These are phyloP conservation scores for Chimonanthus salicifolius DNA, from an alignment of 164 flowering plant species.

Conservation along the genomic window DNA sequence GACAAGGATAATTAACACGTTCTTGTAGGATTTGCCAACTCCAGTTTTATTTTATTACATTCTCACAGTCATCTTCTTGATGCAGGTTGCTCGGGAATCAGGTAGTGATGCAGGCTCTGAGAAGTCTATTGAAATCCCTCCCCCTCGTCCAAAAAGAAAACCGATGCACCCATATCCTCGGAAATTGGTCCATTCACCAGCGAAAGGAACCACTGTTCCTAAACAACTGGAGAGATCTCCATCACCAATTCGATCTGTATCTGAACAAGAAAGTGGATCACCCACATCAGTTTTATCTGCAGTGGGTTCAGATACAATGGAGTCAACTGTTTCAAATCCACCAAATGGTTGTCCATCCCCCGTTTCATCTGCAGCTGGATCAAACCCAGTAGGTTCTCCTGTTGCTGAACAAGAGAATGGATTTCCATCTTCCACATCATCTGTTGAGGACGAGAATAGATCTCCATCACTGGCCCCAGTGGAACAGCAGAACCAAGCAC, in stretches of 20 bases:
- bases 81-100: slow-evolving; percentile 58
- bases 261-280: slow-evolving; percentile 40
- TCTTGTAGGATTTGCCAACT: slow-evolving; percentile 4
- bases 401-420: slow-evolving; percentile 17
- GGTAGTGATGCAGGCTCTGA: slow-evolving; percentile 23
- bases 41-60: neutral
- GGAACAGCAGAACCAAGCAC: slow-evolving; percentile 15
- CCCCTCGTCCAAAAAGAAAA: slow-evolving; percentile 84
- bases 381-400: neutral
- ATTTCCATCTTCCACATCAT: slow-evolving; percentile 12
- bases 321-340: slow-evolving; percentile 30
- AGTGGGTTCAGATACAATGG: slow-evolving; percentile 38
- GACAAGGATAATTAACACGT: slow-evolving; percentile 10
- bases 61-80: slow-evolving; percentile 11
- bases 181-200: slow-evolving; percentile 30
- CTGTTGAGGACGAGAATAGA: slow-evolving; percentile 27
- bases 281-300: slow-evolving; percentile 69
- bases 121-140: slow-evolving; percentile 71
- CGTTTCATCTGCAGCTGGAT: slow-evolving; percentile 33
- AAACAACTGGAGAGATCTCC: slow-evolving; percentile 25
- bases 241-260: slow-evolving; percentile 32
- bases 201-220: slow-evolving; percentile 15
- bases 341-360: slow-evolving; percentile 39
- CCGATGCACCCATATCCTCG: slow-evolving; percentile 89
- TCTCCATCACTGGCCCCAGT: slow-evolving; percentile 16